Percentiles rank a stretch among this genome's conserved stretches.
phyloP scores from a whole-genome alignment of 129 eudicot genomes.

The Centrapalus pauciflorus region DNA sequence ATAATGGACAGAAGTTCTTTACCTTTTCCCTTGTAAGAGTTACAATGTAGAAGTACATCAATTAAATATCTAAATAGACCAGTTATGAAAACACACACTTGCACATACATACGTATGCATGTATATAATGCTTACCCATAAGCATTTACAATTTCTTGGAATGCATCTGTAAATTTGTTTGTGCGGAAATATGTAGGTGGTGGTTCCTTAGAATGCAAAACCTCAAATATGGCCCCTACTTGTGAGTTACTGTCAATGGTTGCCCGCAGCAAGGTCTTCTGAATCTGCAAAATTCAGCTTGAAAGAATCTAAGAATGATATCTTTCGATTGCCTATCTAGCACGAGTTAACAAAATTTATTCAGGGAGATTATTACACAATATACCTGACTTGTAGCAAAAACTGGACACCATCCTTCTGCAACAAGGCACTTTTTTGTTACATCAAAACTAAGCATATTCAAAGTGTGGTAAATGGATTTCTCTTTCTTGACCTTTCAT shows the following conservation, averaged over 20 bases:
- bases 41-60: not conserved
- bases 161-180: slow-evolving; percentile 69
- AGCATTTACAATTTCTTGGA: slow-evolving; percentile 90
- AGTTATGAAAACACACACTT: not conserved
- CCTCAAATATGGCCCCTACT: slow-evolving; percentile 82
- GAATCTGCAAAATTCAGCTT: slow-evolving; percentile 46
- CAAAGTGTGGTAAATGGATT: slow-evolving; percentile 66
- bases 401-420: slow-evolving; percentile 96
- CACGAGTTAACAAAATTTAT: not conserved
- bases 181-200: slow-evolving; percentile 90
- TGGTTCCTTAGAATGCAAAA: slow-evolving; percentile 59
- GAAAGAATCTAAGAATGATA: not conserved
- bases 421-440: slow-evolving; percentile 90
- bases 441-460: slow-evolving; percentile 90
- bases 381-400: slow-evolving; percentile 66
- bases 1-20: too few species aligned
- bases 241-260: slow-evolving; percentile 66
- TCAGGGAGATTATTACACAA: slow-evolving; percentile 2
- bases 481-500: slow-evolving; percentile 75
- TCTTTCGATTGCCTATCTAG: not conserved
- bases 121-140: slow-evolving; percentile 60
- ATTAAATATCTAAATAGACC: not conserved
- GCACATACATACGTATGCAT: too few species aligned
- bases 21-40: too few species aligned
- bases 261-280: slow-evolving; percentile 50